Conservation (phyloP, 805 yeast species). For the Dipodascus albidus region DNA sequence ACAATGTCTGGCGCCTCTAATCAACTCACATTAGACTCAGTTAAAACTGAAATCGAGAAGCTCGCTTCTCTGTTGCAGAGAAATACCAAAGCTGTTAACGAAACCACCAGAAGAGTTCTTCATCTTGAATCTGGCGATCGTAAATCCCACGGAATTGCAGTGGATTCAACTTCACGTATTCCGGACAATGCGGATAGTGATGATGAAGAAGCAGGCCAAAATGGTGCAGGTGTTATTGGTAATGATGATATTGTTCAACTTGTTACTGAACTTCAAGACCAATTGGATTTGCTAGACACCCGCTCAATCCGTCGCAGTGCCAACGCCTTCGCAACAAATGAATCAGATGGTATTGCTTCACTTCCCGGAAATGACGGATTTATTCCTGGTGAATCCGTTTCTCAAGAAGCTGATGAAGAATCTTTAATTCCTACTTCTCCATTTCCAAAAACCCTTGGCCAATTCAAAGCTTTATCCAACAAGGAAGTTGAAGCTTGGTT, state of each 20-base stretch:
- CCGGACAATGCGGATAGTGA: constrained; percentile 5
- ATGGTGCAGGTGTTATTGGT: constrained; percentile 29
- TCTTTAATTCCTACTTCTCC: constrained; percentile 7
- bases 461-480: constrained; percentile 38
- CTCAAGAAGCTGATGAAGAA: constrained; percentile 10
- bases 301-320: constrained; percentile 60
- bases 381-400: constrained; percentile 34
- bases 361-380: constrained; percentile 74
- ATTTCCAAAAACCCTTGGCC: constrained; percentile 50
- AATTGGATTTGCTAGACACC: constrained; percentile 64
- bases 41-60: not conserved
- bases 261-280: constrained; percentile 85
- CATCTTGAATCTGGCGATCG: constrained; percentile 50
- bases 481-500: constrained; percentile 42
- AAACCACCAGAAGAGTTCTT: constrained; percentile 72
- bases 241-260: constrained; percentile 78
- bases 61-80: constrained; percentile 38
- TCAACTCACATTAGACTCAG: not conserved
- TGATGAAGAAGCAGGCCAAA: constrained; percentile 7
- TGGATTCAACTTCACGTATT: not conserved
- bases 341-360: constrained; percentile 45
- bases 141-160: constrained; percentile 21
- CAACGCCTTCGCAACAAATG: constrained; percentile 40
- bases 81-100: constrained; percentile 53
- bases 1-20: no score